Conservation (phyloP, 768 basidiomycete species). For the Phanerodontia chrysosporium region DNA sequence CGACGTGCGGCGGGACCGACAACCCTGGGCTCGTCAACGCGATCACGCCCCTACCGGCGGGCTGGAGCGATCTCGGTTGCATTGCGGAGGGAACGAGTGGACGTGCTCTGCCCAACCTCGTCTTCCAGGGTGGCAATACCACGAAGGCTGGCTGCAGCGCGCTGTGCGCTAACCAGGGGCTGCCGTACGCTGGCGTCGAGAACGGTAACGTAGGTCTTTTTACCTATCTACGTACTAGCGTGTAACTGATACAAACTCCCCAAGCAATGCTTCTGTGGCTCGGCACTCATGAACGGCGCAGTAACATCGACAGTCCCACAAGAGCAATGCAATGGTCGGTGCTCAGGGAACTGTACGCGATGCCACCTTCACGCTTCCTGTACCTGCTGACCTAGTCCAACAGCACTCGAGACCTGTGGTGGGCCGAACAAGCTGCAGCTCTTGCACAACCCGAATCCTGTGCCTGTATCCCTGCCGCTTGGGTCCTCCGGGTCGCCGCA, state of each 20-base stretch:
- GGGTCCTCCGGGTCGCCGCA: background rate
- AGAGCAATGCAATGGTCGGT: constrained; percentile 16
- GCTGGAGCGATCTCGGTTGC: constrained; percentile 15
- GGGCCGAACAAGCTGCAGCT: constrained; percentile 8
- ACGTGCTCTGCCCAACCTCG: constrained; percentile 8
- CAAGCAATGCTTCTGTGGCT: constrained; percentile 20
- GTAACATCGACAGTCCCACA: constrained; percentile 6
- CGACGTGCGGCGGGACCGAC: constrained; percentile 7
- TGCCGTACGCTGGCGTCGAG: constrained; percentile 24
- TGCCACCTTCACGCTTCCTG: background rate
- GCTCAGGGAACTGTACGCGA: constrained; percentile 22
- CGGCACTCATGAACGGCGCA: constrained; percentile 20
- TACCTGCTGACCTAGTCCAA: background rate
- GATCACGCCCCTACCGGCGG: constrained; percentile 9
- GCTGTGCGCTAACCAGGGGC: constrained; percentile 19
- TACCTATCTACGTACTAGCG: background rate
- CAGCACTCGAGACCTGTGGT: constrained; percentile 12
- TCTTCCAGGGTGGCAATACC: constrained; percentile 12
- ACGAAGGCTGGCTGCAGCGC: constrained; percentile 18
- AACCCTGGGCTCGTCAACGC: constrained; percentile 10
- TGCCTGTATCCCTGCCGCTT: constrained; percentile 1
- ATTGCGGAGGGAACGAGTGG: constrained; percentile 14
- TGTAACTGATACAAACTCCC: background rate
- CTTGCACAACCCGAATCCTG: constrained; percentile 10
- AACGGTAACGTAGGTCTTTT: constrained; percentile 10